Base-by-base conservation (phyloP, 768 basidiomycete genomes). In the Megacollybia marginata region DNA sequence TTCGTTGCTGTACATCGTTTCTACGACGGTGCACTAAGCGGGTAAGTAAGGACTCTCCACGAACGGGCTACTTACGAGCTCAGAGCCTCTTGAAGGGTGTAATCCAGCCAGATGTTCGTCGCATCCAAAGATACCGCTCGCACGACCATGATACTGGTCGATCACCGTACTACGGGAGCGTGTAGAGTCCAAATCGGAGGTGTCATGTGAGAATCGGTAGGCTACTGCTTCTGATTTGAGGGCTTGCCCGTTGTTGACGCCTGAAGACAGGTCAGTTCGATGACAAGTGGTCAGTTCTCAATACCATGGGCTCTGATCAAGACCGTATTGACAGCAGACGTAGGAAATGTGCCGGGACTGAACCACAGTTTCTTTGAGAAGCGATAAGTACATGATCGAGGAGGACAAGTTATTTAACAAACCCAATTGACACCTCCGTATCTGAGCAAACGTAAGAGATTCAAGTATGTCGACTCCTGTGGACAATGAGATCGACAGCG, bases 161-260 rank as follows among this genome's bases (percentile, higher is more conserved):
- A 72, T 45, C 61, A 72, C 60, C 19, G 69, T 57, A 5, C 71
- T 47, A 18, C 70, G 61, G 45, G 69, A 64, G 33, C 68, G 67
- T 1, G 70, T 73, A 45, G 54, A 70, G 38, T 68, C 60, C 15
- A 62, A 63, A 55, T 71, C 70, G 19, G 66, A 64, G 6, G 61
- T 60, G 44, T 73, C 69, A 5, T 59, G 62, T 0, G 71, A 71
- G 34, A 70, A 70, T 1, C 71, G 60, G 63, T 63, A 73, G 13
- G 70, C 69, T 9, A 73, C 50, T 16, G 70, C 71, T 53, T 73
- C 71, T 5, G 71, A 71, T 54, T 73, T 73, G 23, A 73, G 54
- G 2, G 70, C 62, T 62, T 70, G 69, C 15, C 58, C 69, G 12
- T 65, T 72, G 55, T 71, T 72, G 4, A 72, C 71, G 8, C 71